A percentile compares a stretch with the other conserved stretches of the same genome.
Evolutionary conservation across 768 basidiomycete genomes (phyloP).

Genomic region (Leucosporidium creatinivorum): DNA sequence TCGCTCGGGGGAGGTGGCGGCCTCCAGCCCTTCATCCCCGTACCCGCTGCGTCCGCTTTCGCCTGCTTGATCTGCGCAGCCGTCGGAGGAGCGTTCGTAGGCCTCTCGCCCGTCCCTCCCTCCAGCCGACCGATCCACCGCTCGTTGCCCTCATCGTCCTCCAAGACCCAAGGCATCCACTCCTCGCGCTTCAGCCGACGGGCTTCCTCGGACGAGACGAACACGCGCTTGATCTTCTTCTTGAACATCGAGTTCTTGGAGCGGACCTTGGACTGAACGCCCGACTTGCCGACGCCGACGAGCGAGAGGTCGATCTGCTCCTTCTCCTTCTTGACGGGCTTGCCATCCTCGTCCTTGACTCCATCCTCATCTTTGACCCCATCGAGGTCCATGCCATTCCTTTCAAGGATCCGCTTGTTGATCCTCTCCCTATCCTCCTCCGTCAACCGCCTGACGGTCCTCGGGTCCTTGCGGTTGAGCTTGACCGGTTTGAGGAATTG

Average conservation of each 20-base stretch:
- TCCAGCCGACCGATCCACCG: slow-evolving; percentile 77
- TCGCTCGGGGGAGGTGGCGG: slow-evolving; percentile 13
- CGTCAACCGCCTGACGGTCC: slow-evolving; percentile 36
- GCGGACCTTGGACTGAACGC: not conserved
- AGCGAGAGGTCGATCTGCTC: slow-evolving; percentile 24
- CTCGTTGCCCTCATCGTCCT: slow-evolving; percentile 61
- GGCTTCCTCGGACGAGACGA: slow-evolving; percentile 67
- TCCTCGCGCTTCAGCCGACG: slow-evolving; percentile 76
- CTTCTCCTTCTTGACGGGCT: slow-evolving; percentile 5
- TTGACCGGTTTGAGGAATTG: slow-evolving; percentile 69
- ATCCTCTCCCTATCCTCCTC: slow-evolving; percentile 26
- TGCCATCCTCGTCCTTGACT: slow-evolving; percentile 4
- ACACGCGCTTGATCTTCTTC: slow-evolving; percentile 78
- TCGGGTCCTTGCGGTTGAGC: slow-evolving; percentile 76
- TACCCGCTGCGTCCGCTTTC: slow-evolving; percentile 45
- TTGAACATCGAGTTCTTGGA: slow-evolving; percentile 46
- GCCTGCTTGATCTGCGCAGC: not conserved
- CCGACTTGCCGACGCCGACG: slow-evolving; percentile 26
- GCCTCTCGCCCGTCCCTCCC: slow-evolving; percentile 48
- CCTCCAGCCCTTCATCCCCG: slow-evolving; percentile 66
- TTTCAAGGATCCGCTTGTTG: slow-evolving; percentile 11
- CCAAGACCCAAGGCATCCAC: slow-evolving; percentile 85
- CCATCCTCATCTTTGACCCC: not conserved
- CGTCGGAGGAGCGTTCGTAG: not conserved
- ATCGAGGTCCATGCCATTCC: slow-evolving; percentile 13